Evolutionary conservation across 2,329 filamentous ascomycete genomes (phyloP).

Genomic region (Leptographium galeiforme): DNA sequence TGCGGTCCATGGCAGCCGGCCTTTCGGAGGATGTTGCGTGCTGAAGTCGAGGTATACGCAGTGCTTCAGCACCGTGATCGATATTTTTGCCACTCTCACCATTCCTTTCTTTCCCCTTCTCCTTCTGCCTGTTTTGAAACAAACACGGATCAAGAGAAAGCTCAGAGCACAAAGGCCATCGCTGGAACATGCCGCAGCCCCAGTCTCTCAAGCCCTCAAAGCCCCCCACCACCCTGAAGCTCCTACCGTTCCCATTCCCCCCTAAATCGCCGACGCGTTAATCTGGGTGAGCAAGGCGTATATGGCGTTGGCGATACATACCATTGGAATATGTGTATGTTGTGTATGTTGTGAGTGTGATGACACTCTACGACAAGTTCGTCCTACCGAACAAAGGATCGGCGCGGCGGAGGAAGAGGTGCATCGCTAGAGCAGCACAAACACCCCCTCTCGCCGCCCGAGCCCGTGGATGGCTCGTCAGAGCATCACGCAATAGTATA

Average conservation of each 20-base stretch:
- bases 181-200: neutral
- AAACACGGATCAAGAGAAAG: neutral
- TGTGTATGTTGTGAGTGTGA: neutral
- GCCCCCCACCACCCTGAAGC: neutral
- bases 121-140: neutral
- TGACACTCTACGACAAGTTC: neutral
- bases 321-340: neutral
- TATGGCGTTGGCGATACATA: slow-evolving; percentile 1
- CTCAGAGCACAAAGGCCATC: neutral
- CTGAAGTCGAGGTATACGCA: neutral
- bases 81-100: neutral
- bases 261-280: neutral
- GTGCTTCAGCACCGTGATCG: neutral
- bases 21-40: neutral
- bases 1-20: neutral
- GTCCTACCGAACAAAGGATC: neutral
- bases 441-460: neutral
- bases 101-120: neutral
- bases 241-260: neutral
- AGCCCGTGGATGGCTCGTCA: neutral
- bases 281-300: neutral
- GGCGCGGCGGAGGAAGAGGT: neutral
- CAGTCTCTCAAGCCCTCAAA: neutral
- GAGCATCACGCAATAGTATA: neutral
- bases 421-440: slow-evolving; percentile 1